phyloP scores from a whole-genome alignment of 1,284 basidiomycete genomes.

The Schizophyllum amplum region DNA sequence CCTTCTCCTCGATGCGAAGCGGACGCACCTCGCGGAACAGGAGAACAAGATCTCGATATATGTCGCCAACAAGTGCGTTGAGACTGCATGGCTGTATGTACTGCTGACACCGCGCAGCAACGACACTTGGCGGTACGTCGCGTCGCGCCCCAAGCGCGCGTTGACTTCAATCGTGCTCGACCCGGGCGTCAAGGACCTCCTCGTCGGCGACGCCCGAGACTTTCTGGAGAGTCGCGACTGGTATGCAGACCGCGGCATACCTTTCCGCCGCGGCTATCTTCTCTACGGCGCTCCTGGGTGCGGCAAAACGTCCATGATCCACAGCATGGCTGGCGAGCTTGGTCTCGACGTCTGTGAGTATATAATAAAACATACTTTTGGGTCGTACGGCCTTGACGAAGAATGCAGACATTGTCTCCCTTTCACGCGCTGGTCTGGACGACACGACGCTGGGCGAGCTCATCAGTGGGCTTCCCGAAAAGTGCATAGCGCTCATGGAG shows the following conservation, averaged over 20 bases:
- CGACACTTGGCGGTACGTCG: conserved; percentile 46
- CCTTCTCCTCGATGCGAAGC: conserved; percentile 37
- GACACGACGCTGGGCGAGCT: conserved; percentile 54
- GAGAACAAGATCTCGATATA: conserved; percentile 38
- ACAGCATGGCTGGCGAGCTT: conserved; percentile 70
- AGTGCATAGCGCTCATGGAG: conserved; percentile 73
- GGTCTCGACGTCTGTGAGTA: conserved; percentile 59
- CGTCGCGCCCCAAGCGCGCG: conserved; percentile 50
- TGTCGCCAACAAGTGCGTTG: conserved; percentile 29
- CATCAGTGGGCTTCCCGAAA: conserved; percentile 56
- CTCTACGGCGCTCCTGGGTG: conserved; percentile 67
- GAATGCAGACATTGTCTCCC: conserved; percentile 40
- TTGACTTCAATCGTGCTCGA: conserved; percentile 54
- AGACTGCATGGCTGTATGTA: neutral
- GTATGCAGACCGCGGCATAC: conserved; percentile 65
- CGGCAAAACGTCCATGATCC: conserved; percentile 73
- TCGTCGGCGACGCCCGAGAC: conserved; percentile 59
- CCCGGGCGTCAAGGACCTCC: conserved; percentile 51
- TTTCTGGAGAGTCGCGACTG: conserved; percentile 59
- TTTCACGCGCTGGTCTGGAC: conserved; percentile 63
- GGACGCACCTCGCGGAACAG: conserved; percentile 30
- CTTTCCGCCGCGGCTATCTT: conserved; percentile 66
- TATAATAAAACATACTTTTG: neutral
- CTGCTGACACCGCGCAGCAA: conserved; percentile 11
- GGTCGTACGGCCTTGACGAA: neutral